phyloP scores from a whole-genome alignment of 2,329 filamentous ascomycete genomes.

The Aspergillus viridinutans region DNA sequence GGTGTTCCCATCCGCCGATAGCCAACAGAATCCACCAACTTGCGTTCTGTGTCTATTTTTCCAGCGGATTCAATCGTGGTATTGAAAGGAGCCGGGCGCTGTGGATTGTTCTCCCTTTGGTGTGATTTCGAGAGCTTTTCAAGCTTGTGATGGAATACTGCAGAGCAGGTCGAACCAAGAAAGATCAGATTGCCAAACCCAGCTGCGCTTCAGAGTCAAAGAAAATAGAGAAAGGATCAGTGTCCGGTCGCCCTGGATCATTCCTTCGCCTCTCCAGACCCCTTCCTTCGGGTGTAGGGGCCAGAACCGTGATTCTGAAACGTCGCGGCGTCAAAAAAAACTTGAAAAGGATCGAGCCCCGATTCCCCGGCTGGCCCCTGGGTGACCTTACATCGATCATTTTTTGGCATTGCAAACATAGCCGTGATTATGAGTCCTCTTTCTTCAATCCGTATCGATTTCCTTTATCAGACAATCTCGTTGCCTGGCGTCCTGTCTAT shows the following conservation, averaged over 20 bases:
- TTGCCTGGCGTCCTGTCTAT: neutral
- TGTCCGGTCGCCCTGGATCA: neutral
- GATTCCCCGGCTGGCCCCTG: neutral
- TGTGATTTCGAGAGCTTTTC: conserved; percentile 8
- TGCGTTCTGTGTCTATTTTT: neutral
- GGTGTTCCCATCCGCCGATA: conserved; percentile 64
- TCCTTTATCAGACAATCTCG: neutral
- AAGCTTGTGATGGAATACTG: neutral
- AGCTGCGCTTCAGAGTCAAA: neutral
- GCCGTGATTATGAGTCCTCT: conserved; percentile 6
- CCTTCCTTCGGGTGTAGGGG: neutral
- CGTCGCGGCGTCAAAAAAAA: neutral
- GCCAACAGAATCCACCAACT: conserved; percentile 7
- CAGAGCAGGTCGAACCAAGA: neutral
- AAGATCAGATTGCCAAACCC: neutral
- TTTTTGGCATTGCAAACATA: neutral
- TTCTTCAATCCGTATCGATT: conserved; percentile 7
- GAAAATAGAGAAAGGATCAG: neutral
- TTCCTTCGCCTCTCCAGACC: neutral
- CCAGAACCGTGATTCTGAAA: neutral
- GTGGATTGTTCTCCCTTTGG: conserved; percentile 19
- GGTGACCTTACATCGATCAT: neutral
- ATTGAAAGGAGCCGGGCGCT: conserved; percentile 34
- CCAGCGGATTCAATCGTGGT: conserved; percentile 15
- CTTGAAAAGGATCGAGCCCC: neutral